Evolutionary conservation across 805 yeast species (phyloP).

Genomic region (Wickerhamomyces mucosus): DNA sequence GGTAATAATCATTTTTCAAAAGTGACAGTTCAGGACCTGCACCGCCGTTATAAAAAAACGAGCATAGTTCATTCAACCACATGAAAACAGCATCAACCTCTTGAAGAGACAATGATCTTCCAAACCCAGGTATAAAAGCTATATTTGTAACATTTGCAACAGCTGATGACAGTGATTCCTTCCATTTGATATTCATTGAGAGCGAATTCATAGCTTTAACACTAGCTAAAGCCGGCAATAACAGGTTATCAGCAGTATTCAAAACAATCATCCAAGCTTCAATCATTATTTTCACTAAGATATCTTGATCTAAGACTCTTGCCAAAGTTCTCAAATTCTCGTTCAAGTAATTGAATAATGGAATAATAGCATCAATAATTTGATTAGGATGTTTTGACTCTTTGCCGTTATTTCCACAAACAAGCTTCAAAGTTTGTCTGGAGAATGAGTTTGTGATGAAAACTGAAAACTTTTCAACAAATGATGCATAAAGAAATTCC

Average conservation of each 20-base stretch:
- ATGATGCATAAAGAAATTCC: constrained; percentile 55
- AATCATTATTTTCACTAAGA: constrained; percentile 56
- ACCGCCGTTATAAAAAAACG: constrained; percentile 73
- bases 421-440: constrained; percentile 41
- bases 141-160: constrained; percentile 38
- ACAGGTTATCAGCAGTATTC: constrained; percentile 54
- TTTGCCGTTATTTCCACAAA: constrained; percentile 43
- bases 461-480: constrained; percentile 65
- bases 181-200: constrained; percentile 29
- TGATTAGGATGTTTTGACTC: constrained; percentile 36
- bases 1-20: constrained; percentile 54
- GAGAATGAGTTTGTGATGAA: constrained; percentile 54
- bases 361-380: constrained; percentile 57
- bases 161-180: constrained; percentile 34
- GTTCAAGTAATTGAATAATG: constrained; percentile 67
- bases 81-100: constrained; percentile 62
- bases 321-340: constrained; percentile 59
- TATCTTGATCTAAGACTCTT: constrained; percentile 40
- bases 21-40: constrained; percentile 67
- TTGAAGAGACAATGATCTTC: constrained; percentile 41
- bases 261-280: constrained; percentile 77
- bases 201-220: constrained; percentile 20
- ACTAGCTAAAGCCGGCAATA: constrained; percentile 62
- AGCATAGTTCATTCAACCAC: constrained; percentile 64
- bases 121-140: constrained; percentile 33